A percentile compares a stretch with the other conserved stretches of the same genome.
These are phyloP conservation scores for Prinsepia uniflora DNA, from an alignment of 306 rosid species.

Conservation along the genomic window DNA sequence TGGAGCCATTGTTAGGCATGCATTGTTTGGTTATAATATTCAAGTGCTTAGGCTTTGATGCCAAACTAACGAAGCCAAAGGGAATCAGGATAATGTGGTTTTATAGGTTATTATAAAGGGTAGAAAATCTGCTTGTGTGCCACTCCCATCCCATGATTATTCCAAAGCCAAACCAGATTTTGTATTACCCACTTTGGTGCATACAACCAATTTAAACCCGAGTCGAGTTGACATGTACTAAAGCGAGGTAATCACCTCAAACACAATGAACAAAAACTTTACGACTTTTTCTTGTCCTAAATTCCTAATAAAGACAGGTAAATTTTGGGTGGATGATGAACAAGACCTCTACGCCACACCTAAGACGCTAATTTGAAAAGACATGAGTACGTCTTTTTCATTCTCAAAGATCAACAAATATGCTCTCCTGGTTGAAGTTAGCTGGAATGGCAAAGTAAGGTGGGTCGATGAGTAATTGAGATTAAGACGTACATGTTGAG, in stretches of 20 bases:
- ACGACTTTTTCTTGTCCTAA: not conserved
- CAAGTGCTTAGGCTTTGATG: not conserved
- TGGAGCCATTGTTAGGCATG: not conserved
- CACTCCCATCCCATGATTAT: constrained; percentile 15
- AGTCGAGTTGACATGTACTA: constrained; percentile 29
- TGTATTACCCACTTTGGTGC: constrained; percentile 7
- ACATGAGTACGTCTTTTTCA: not conserved
- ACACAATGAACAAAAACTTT: not conserved
- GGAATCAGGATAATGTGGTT: constrained; percentile 3
- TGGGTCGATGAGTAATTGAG: not conserved
- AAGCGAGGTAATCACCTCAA: not conserved
- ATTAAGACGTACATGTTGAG: not conserved
- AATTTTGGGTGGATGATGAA: not conserved
- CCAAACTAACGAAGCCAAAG: not conserved
- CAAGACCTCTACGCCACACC: not conserved
- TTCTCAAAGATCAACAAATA: constrained; percentile 6
- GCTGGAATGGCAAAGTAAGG: not conserved
- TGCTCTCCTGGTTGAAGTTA: not conserved
- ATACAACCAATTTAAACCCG: constrained; percentile 5
- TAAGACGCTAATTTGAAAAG: constrained; percentile 10
- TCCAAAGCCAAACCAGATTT: constrained; percentile 17
- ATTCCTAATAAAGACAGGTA: not conserved
- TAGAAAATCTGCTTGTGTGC: not conserved
- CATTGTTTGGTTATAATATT: constrained; percentile 4
- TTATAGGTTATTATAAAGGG: not conserved